phyloP scores from a whole-genome alignment of 2,329 filamentous ascomycete species.

The Scorias spongiosa region DNA sequence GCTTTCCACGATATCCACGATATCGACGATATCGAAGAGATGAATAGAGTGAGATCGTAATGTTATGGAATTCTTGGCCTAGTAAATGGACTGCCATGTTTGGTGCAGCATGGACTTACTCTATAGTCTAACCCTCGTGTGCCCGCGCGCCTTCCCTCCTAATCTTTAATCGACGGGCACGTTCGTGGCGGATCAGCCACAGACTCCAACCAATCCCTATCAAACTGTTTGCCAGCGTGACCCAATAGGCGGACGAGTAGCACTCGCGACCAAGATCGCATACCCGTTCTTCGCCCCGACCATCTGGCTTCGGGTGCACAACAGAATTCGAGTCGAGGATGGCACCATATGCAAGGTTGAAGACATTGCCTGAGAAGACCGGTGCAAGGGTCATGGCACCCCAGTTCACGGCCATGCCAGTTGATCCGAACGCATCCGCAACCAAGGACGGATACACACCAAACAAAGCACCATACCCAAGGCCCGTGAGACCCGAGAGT shows the following conservation, averaged over 20 bases:
- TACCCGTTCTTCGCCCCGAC: conserved; percentile 37
- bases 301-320: conserved; percentile 40
- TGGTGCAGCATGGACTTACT: too few relatives aligned
- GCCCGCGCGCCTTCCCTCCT: conserved; percentile 4
- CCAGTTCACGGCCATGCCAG: conserved; percentile 88
- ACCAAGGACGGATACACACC: conserved; percentile 80
- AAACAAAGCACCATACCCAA: conserved; percentile 87
- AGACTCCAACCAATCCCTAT: conserved; percentile 55
- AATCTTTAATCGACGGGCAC: conserved; percentile 11
- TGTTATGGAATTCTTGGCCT: too few relatives aligned
- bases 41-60: too few relatives aligned
- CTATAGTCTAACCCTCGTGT: not conserved
- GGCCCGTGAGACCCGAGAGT: conserved; percentile 69
- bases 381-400: conserved; percentile 85
- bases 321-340: conserved; percentile 73
- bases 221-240: conserved; percentile 59
- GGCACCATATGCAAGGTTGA: conserved; percentile 77
- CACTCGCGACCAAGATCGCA: conserved; percentile 68
- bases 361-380: conserved; percentile 75
- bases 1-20: too few relatives aligned
- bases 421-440: conserved; percentile 80
- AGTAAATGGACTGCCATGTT: too few relatives aligned
- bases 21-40: too few relatives aligned
- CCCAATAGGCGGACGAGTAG: conserved; percentile 65
- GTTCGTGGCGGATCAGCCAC: conserved; percentile 42